Base-by-base conservation (phyloP, 2,329 filamentous ascomycete species). In the Clonostachys solani region DNA sequence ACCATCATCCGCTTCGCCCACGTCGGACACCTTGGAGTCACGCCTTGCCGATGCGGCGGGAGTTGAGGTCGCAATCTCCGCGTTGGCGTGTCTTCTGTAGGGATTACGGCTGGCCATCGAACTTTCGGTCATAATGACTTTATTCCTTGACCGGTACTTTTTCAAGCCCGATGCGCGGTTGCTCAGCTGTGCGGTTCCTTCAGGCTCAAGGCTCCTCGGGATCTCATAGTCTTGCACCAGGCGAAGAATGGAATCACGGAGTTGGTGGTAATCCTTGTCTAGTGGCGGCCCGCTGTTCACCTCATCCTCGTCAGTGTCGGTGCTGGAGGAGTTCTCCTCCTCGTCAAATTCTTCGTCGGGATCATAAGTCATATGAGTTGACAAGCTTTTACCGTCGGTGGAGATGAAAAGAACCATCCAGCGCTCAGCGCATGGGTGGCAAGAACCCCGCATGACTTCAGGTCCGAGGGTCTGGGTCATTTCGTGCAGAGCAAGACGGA, bases 401-500 rank as follows among this genome's bases (percentile, higher is more conserved):
- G 87, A 87, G 47, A 95, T 81, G 57, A 92, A 92, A 9, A 95
- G 71, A 7, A 94, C 84, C 5, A 87, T 80, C 90, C 90, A 95
- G 47, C 85, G 77, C 65, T 95, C 90, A 2, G 86, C 84, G 51
- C 88, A 92, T 9, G 89, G 89, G 57, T 94, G 87, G 47, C 83
- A 86, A 13, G 80, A 74, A 18, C 86, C 87, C 44, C 83, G 81
- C 16, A 84, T 73, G 12, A 73, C 77, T 13, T 90, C 84, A 7
- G 71, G 57, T 5, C 86, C 86, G 10, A 90, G 68, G 6, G 75
- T 75, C 42, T 86, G 80, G 7, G 72, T 76, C 83, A 91, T 83
- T 56, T 90, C 86, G 47, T 87, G 83, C 45, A 89, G 73, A 5
- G 86, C 85, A 50, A 81, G 69, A 35, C 84, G 81, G 45, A 91